Percentiles rank a stretch among this genome's conserved stretches.
phyloP scores from a whole-genome alignment of 257 asterid genomes.

The Mentha longifolia region DNA sequence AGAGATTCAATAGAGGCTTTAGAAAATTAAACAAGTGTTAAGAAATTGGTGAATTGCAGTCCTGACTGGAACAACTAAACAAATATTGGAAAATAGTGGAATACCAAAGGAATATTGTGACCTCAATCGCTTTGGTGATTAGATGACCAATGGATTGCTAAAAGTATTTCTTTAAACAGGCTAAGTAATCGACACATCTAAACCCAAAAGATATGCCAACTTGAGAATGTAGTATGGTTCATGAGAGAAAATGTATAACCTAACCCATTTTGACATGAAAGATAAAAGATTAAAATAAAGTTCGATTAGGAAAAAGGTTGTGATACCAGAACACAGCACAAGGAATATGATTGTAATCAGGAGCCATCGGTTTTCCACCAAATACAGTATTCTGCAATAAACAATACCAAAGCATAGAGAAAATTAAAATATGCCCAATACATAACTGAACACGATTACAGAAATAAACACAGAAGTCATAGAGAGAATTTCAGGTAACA shows the following conservation, averaged over 20 bases:
- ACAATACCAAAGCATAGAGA: constrained; percentile 22
- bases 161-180: neutral
- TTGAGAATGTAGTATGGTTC: neutral
- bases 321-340: constrained; percentile 93
- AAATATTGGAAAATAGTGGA: constrained; percentile 14
- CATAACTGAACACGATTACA: neutral
- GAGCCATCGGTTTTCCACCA: constrained; percentile 78
- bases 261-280: neutral
- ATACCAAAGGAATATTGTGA: too few relatives aligned
- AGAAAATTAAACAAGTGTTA: neutral
- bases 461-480: constrained; percentile 1
- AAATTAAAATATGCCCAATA: neutral
- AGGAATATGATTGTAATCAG: constrained; percentile 75
- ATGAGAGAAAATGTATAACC: neutral
- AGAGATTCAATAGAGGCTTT: constrained; percentile 12
- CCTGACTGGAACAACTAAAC: neutral
- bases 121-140: neutral
- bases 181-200: neutral
- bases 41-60: neutral
- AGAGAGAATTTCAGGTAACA: constrained; percentile 33
- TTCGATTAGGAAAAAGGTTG: constrained; percentile 23
- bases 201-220: neutral
- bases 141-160: neutral
- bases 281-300: constrained; percentile 9
- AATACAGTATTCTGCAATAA: constrained; percentile 85